Conservation (phyloP, 2,329 filamentous ascomycete genomes). For the Coleophoma eucalyptorum region DNA sequence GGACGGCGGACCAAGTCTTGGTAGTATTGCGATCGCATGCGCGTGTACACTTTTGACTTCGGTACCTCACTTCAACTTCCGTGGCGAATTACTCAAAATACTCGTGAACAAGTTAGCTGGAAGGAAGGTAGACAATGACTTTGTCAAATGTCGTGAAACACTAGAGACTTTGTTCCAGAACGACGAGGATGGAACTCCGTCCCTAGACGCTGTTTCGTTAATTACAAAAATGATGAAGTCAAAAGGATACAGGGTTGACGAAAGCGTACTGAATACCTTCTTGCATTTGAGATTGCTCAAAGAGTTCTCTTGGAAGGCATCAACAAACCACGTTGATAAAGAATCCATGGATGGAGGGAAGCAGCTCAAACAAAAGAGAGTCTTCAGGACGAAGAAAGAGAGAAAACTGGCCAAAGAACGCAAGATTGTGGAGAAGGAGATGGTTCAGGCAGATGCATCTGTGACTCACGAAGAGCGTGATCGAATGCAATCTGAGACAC, state of each 20-base stretch:
- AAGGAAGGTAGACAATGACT: slow-evolving; percentile 68
- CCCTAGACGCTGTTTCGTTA: slow-evolving; percentile 80
- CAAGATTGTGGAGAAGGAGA: slow-evolving; percentile 86
- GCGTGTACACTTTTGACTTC: slow-evolving; percentile 75
- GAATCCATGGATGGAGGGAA: slow-evolving; percentile 45
- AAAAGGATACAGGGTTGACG: slow-evolving; percentile 76
- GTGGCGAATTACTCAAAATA: slow-evolving; percentile 81
- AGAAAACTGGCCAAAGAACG: slow-evolving; percentile 82
- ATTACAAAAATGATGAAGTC: slow-evolving; percentile 95
- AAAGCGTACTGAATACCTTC: slow-evolving; percentile 85
- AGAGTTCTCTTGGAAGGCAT: slow-evolving; percentile 83
- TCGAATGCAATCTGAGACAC: slow-evolving; percentile 88
- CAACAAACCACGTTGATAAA: slow-evolving; percentile 68
- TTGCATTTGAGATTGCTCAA: slow-evolving; percentile 83
- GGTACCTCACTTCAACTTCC: slow-evolving; percentile 97
- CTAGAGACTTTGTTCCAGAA: slow-evolving; percentile 78
- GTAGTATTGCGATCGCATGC: slow-evolving; percentile 78
- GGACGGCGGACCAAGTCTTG: slow-evolving; percentile 46
- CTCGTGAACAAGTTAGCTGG: slow-evolving; percentile 78
- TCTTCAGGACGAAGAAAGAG: slow-evolving; percentile 85
- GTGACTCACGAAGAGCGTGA: slow-evolving; percentile 92
- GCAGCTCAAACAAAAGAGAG: slow-evolving; percentile 69
- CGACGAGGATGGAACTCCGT: slow-evolving; percentile 86
- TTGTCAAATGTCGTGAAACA: slow-evolving; percentile 71
- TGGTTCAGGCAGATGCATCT: slow-evolving; percentile 85